phyloP scores from a whole-genome alignment of 2,329 filamentous ascomycete species.

The Ceratocystiopsis sp. region DNA sequence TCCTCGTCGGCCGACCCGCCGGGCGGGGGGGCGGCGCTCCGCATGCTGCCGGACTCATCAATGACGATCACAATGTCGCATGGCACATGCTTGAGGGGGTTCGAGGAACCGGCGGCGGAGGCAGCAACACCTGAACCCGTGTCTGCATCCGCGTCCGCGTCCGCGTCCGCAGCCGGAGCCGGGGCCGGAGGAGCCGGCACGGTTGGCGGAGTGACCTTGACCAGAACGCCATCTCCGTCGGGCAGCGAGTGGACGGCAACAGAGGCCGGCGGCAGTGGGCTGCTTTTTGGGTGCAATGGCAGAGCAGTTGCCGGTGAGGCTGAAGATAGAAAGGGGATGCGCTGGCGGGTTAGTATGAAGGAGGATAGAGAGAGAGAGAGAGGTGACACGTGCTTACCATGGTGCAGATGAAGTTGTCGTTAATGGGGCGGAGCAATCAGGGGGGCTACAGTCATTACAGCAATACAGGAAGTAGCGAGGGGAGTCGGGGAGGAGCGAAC shows the following conservation, averaged over 20 bases:
- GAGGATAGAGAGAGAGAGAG: no score
- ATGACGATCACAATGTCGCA: constrained; percentile 46
- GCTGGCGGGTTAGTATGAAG: no score
- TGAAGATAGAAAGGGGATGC: no score
- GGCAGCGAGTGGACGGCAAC: constrained; percentile 18
- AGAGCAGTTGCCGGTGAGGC: neutral
- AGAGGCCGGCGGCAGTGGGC: neutral
- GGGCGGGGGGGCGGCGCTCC: constrained; percentile 26
- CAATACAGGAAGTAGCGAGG: no score
- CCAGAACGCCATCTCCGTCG: constrained; percentile 22
- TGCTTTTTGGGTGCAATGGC: neutral
- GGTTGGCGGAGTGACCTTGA: constrained; percentile 28
- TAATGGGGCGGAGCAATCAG: no score
- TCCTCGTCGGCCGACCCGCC: constrained; percentile 24
- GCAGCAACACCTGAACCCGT: no score
- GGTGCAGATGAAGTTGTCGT: no score
- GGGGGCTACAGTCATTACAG: no score
- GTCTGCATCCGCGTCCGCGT: neutral
- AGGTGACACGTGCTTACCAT: no score
- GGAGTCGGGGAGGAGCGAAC: no score
- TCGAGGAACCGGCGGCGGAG: neutral
- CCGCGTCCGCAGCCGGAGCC: neutral
- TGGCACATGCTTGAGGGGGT: constrained; percentile 23
- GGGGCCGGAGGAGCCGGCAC: constrained; percentile 11
- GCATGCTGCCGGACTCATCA: constrained; percentile 44